phyloP scores from a whole-genome alignment of 805 yeast species.

The Saccharomycopsis amapae region DNA sequence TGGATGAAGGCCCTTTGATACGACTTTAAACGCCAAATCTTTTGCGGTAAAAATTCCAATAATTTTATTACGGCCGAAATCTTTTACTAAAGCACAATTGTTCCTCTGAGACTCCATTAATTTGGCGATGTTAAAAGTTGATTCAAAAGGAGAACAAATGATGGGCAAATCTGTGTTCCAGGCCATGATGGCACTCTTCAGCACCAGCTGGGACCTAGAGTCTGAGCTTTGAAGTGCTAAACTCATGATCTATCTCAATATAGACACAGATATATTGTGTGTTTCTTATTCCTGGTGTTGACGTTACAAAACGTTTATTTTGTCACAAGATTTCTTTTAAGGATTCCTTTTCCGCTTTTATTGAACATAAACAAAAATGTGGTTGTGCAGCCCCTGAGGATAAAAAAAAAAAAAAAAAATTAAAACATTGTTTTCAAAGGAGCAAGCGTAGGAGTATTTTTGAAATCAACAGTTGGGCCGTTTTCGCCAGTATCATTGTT shows the following conservation, averaged over 20 bases:
- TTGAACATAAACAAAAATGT: too few relatives aligned
- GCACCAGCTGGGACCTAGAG: too few relatives aligned
- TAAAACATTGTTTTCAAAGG: conserved; percentile 45
- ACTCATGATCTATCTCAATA: too few relatives aligned
- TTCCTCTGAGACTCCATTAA: conserved; percentile 34
- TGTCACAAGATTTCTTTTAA: too few relatives aligned
- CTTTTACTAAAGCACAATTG: conserved; percentile 37
- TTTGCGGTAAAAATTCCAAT: conserved; percentile 40
- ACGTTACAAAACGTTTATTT: too few relatives aligned
- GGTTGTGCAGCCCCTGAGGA: neutral
- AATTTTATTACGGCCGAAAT: conserved; percentile 25
- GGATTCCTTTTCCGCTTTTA: too few relatives aligned
- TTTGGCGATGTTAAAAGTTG: conserved; percentile 30
- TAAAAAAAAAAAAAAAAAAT: neutral
- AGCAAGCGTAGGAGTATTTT: conserved; percentile 43
- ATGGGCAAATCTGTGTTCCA: conserved; percentile 32
- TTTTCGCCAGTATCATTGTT: conserved; percentile 57
- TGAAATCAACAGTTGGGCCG: conserved; percentile 28
- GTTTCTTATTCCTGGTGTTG: too few relatives aligned
- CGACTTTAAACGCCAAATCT: conserved; percentile 39
- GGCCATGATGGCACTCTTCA: conserved; percentile 16
- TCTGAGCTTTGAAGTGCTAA: too few relatives aligned
- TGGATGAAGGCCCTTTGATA: conserved; percentile 29
- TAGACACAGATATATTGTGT: too few relatives aligned
- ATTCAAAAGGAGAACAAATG: conserved; percentile 30